Base-by-base conservation (phyloP, 2,329 filamentous ascomycete genomes). In the Fusarium abutilonis region DNA sequence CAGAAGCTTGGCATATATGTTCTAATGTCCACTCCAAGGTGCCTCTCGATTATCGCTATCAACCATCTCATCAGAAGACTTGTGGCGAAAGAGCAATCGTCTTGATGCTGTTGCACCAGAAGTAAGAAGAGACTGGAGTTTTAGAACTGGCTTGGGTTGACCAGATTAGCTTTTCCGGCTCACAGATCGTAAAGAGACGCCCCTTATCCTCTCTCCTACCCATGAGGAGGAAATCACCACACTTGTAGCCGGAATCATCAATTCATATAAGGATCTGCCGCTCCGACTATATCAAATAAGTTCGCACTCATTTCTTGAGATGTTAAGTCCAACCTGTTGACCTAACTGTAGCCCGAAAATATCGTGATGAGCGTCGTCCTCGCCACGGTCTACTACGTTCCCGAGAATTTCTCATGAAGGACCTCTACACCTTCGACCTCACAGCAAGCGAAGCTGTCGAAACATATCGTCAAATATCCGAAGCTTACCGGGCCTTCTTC, bases 341-440 rank as follows among this genome's bases (percentile, higher is more conserved):
- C 62, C 19, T 4, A 19, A 2, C 26, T 26, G 15, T 60, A 92
- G 89, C 92, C 28, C 86, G 94, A 42, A 99, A 99, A 76, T 99
- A 98, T 72, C 87, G 95, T 44, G 95, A 99, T 77, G 95, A 99
- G 76, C 85, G 89, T 53, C 85, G 95, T 23, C 95, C 95, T 17
- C 86, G 95, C 29, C 91, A 96, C 68, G 95, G 95, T 11, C 81
- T 99, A 2, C 80, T 99, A 9, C 88, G 95, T 9, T 90, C 92
- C 1, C 88, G 93, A 60, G 95, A 99, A 72, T 99, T 99, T 70
- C 78, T 92, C 67, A 99, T 99, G 95, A 99, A 99, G 76, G 95
- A 99, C 75, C 83, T 99, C 1, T 99, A 99, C 74, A 97, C 93
- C 0, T 99, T 99, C 72, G 95, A 99, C 72, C 78, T 83, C 32